Percentiles rank a stretch among this genome's conserved stretches.
Evolutionary conservation across 129 eudicot species (phyloP).

Genomic region (Lonicera japonica): DNA sequence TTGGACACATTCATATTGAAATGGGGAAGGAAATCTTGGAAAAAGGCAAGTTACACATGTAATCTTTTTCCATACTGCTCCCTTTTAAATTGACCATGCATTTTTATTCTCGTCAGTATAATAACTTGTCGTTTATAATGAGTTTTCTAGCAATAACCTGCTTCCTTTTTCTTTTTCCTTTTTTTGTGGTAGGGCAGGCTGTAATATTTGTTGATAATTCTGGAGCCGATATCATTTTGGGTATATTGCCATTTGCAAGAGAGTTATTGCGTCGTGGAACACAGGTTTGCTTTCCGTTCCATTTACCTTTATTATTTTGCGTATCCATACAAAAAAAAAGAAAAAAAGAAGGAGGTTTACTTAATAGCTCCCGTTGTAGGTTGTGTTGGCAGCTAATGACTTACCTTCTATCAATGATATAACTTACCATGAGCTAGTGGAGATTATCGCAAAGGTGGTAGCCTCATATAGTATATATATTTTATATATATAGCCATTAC

Average conservation of each 20-base stretch:
- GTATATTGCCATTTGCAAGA: slow-evolving; percentile 94
- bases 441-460: slow-evolving; percentile 70
- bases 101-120: too few relatives aligned
- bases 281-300: slow-evolving; percentile 44
- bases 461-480: not conserved
- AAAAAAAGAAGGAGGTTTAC: too few relatives aligned
- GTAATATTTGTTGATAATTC: slow-evolving; percentile 95
- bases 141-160: slow-evolving; percentile 6
- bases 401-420: slow-evolving; percentile 94
- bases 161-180: too few relatives aligned
- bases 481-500: not conserved
- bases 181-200: slow-evolving; percentile 47
- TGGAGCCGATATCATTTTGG: slow-evolving; percentile 96
- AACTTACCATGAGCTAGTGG: slow-evolving; percentile 78
- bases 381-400: slow-evolving; percentile 92
- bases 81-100: slow-evolving; percentile 1
- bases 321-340: not conserved
- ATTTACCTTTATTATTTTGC: not conserved
- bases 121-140: not conserved
- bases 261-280: slow-evolving; percentile 83
- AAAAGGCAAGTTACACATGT: slow-evolving; percentile 52
- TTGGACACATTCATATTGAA: slow-evolving; percentile 65
- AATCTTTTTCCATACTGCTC: not conserved
- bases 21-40: slow-evolving; percentile 80
- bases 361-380: slow-evolving; percentile 42